These are phyloP conservation scores for Byssochlamys sp. DNA, from an alignment of 2,329 filamentous ascomycete species.

Conservation along the genomic window DNA sequence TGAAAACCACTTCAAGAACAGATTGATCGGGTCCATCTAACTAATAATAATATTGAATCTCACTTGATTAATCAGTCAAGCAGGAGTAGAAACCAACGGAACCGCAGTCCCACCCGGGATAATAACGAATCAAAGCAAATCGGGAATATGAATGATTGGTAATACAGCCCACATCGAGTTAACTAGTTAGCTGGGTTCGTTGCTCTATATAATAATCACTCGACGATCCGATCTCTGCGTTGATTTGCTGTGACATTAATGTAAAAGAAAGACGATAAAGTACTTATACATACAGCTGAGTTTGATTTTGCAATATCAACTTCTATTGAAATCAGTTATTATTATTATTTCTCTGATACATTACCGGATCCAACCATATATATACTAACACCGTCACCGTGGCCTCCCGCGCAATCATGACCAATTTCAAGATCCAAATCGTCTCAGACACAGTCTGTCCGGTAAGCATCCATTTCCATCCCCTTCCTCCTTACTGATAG, in stretches of 20 bases:
- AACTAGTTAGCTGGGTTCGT: too few species aligned
- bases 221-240: too few species aligned
- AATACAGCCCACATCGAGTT: background rate
- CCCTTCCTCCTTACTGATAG: conserved; percentile 2
- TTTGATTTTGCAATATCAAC: background rate
- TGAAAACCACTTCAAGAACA: too few species aligned
- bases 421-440: conserved; percentile 65
- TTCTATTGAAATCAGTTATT: too few species aligned
- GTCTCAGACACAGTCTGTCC: conserved; percentile 77
- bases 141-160: background rate
- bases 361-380: background rate
- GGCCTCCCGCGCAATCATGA: conserved; percentile 42
- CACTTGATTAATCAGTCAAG: background rate
- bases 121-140: background rate
- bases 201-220: too few species aligned
- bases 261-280: too few species aligned
- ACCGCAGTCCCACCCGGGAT: background rate
- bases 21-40: too few species aligned
- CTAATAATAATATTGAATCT: background rate
- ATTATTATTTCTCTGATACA: too few species aligned
- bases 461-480: conserved; percentile 15
- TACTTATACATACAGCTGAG: too few species aligned
- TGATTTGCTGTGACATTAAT: too few species aligned
- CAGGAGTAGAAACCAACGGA: background rate
- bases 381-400: background rate